phyloP scores from a whole-genome alignment of 2,329 filamentous ascomycete genomes.

The Diaporthe longicolla region DNA sequence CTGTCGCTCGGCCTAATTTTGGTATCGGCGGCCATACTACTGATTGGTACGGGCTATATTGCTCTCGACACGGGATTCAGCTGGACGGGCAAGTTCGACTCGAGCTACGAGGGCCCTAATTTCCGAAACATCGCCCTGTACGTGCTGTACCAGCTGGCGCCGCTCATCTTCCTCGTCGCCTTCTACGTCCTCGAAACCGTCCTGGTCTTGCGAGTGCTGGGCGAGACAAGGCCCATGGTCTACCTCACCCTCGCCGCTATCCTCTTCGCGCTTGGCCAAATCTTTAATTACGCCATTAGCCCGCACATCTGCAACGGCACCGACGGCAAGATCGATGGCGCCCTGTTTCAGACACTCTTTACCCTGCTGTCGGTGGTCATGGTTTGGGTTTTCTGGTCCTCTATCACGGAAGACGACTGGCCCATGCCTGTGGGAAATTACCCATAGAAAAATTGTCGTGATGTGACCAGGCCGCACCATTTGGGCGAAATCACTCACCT shows the following conservation, averaged over 20 bases:
- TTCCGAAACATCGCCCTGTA: slow-evolving; percentile 86
- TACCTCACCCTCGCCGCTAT: slow-evolving; percentile 82
- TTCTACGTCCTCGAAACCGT: slow-evolving; percentile 89
- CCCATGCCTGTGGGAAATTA: slow-evolving; percentile 67
- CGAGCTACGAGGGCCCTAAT: slow-evolving; percentile 70
- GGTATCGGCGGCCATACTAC: slow-evolving; percentile 77
- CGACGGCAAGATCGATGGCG: slow-evolving; percentile 88
- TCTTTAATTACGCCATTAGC: slow-evolving; percentile 97
- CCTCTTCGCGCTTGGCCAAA: slow-evolving; percentile 90
- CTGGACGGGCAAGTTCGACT: slow-evolving; percentile 85
- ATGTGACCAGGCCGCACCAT: neutral
- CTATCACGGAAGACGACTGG: slow-evolving; percentile 99
- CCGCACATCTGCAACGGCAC: slow-evolving; percentile 90
- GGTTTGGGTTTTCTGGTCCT: slow-evolving; percentile 98
- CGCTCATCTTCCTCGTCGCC: slow-evolving; percentile 88
- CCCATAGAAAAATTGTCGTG: slow-evolving; percentile 42
- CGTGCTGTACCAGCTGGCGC: slow-evolving; percentile 91
- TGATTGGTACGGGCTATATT: slow-evolving; percentile 95
- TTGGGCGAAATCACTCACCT: neutral
- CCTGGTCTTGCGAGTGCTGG: slow-evolving; percentile 87
- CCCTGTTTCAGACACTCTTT: slow-evolving; percentile 93
- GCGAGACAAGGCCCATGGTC: slow-evolving; percentile 92
- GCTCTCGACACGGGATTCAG: slow-evolving; percentile 91
- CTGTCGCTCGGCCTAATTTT: slow-evolving; percentile 84
- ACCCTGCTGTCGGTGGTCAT: slow-evolving; percentile 86